Percentiles rank a stretch among this genome's conserved stretches.
These are phyloP conservation scores for Psilocybe cubensis DNA, from an alignment of 768 basidiomycete genomes.

Conservation along the genomic window DNA sequence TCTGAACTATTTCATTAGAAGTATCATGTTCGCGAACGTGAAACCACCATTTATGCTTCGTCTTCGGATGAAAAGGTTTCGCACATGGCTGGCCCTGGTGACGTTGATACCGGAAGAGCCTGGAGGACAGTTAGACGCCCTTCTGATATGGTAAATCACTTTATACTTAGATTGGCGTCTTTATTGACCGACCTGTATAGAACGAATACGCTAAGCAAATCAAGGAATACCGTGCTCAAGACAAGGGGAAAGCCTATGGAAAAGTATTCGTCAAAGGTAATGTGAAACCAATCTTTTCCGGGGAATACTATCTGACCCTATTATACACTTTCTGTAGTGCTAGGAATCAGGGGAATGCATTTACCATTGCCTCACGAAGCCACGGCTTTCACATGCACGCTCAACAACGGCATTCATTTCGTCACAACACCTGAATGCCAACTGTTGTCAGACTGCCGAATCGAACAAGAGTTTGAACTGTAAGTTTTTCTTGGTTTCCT, in stretches of 20 bases:
- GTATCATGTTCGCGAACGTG: slow-evolving; percentile 83
- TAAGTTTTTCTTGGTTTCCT: slow-evolving; percentile 37
- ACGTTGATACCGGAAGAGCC: slow-evolving; percentile 79
- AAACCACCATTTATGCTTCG: slow-evolving; percentile 79
- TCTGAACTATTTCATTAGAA: slow-evolving; percentile 47
- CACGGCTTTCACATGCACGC: slow-evolving; percentile 79
- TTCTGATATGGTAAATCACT: slow-evolving; percentile 83
- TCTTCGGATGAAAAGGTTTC: slow-evolving; percentile 78
- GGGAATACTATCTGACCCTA: slow-evolving; percentile 1
- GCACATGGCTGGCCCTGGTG: slow-evolving; percentile 76
- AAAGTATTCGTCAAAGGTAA: slow-evolving; percentile 94
- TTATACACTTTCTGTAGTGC: slow-evolving; percentile 51
- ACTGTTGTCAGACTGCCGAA: slow-evolving; percentile 59
- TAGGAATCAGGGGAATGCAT: slow-evolving; percentile 72
- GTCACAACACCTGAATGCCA: slow-evolving; percentile 85
- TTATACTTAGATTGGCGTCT: slow-evolving; percentile 6
- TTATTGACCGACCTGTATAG: slow-evolving; percentile 40
- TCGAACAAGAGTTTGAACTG: slow-evolving; percentile 93
- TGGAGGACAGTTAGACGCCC: slow-evolving; percentile 90
- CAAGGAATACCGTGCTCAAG: slow-evolving; percentile 75
- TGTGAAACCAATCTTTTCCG: slow-evolving; percentile 36
- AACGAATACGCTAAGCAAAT: slow-evolving; percentile 95
- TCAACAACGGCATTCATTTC: slow-evolving; percentile 97
- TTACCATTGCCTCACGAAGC: slow-evolving; percentile 80
- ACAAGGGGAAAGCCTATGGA: slow-evolving; percentile 83